These are phyloP conservation scores for Saccharum hybrid DNA, from an alignment of 202 grass and related monocot genomes.

Conservation along the genomic window DNA sequence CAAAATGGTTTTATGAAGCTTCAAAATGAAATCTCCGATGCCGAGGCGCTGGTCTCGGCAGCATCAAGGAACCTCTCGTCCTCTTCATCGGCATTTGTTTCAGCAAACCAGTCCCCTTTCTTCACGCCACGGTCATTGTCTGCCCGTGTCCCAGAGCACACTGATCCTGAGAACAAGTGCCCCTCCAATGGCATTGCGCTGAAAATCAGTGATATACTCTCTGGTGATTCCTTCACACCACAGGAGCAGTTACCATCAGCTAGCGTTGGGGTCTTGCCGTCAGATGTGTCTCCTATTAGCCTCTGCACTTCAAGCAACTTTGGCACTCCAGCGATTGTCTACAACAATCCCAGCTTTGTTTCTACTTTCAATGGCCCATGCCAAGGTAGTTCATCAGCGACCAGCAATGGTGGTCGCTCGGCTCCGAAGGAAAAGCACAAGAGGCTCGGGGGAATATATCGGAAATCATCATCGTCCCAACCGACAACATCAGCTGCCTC, in stretches of 20 bases:
- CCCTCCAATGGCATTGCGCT: constrained; percentile 32
- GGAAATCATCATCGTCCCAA: constrained; percentile 54
- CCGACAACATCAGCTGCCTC: constrained; percentile 62
- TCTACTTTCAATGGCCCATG: constrained; percentile 60
- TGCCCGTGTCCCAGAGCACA: constrained; percentile 44
- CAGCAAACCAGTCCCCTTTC: constrained; percentile 93
- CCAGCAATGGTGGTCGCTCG: constrained; percentile 43
- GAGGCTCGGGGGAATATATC: constrained; percentile 48
- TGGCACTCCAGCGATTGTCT: constrained; percentile 67
- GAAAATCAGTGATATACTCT: constrained; percentile 61
- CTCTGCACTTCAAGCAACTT: constrained; percentile 78
- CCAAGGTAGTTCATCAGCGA: constrained; percentile 63
- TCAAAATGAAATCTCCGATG: constrained; percentile 87
- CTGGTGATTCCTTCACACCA: constrained; percentile 37
- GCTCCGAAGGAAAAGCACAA: constrained; percentile 71
- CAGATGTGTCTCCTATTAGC: constrained; percentile 65
- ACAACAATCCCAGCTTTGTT: constrained; percentile 66
- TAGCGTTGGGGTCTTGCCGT: constrained; percentile 40
- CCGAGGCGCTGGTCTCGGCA: constrained; percentile 66
- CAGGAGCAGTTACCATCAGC: constrained; percentile 44
- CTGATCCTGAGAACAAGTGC: constrained; percentile 42
- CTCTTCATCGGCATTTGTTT: constrained; percentile 92
- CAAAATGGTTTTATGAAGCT: constrained; percentile 98
- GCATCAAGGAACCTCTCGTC: constrained; percentile 79
- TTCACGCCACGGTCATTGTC: constrained; percentile 78